Evolutionary conservation across 2,329 filamentous ascomycete genomes (phyloP).

Genomic region (Alternaria brassicae): DNA sequence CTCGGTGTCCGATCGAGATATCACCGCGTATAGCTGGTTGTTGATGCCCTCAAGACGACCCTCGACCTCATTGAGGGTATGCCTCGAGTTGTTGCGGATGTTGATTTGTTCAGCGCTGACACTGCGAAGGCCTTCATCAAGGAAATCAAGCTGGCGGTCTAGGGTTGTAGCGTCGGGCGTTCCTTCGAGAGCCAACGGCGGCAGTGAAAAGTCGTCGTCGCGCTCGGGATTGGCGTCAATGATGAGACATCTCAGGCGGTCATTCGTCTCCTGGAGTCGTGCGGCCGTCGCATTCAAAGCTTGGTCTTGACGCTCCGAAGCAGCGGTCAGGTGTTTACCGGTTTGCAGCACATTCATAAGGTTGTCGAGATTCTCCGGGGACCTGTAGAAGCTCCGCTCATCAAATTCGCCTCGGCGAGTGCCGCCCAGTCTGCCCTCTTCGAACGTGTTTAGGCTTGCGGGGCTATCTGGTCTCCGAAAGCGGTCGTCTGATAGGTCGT

Average conservation of each 20-base stretch:
- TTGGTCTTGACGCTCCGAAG: slow-evolving; percentile 51
- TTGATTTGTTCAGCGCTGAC: slow-evolving; percentile 65
- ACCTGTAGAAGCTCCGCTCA: slow-evolving; percentile 75
- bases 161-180: slow-evolving; percentile 41
- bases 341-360: slow-evolving; percentile 50
- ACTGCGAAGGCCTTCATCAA: slow-evolving; percentile 69
- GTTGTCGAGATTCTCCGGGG: slow-evolving; percentile 69
- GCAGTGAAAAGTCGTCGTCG: slow-evolving; percentile 42
- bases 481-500: slow-evolving; percentile 46
- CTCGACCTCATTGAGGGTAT: slow-evolving; percentile 42
- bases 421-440: slow-evolving; percentile 62
- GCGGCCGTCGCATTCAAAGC: slow-evolving; percentile 68
- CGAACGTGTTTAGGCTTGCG: slow-evolving; percentile 76
- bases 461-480: slow-evolving; percentile 70
- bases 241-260: slow-evolving; percentile 71
- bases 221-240: slow-evolving; percentile 65
- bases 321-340: slow-evolving; percentile 40
- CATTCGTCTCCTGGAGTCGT: slow-evolving; percentile 72
- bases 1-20: slow-evolving; percentile 59
- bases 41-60: slow-evolving; percentile 63
- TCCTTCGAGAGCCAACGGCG: slow-evolving; percentile 31
- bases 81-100: slow-evolving; percentile 36
- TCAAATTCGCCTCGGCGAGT: slow-evolving; percentile 71
- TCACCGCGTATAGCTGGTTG: slow-evolving; percentile 63
- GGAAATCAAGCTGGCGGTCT: slow-evolving; percentile 71